Base-by-base conservation (phyloP, 495 filamentous ascomycete genomes). In the Xylaria bambusicola region DNA sequence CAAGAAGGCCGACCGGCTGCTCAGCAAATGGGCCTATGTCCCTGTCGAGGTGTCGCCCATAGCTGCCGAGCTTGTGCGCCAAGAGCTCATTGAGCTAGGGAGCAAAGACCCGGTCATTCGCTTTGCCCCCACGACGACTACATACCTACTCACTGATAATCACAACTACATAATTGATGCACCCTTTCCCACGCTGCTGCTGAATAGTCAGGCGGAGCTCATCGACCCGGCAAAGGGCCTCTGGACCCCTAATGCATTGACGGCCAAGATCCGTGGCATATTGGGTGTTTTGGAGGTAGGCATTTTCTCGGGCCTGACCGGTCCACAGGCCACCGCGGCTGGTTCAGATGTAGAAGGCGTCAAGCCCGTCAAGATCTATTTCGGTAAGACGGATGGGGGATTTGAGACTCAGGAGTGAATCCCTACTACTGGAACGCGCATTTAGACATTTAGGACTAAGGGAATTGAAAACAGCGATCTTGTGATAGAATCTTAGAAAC, bases 21-120 rank as follows among this genome's bases (percentile, higher is more conserved):
- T 95, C 8, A 91, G 87, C 0, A 79, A 73, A 58, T 98, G 92
- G 89, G 85, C 86, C 55, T 86, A 85, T 35, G 87, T 98, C 48
- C 94, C 94, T 38, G 90, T 98, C 70, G 94, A 98, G 76, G 90
- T 98, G 18, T 86, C 92, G 12, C 95, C 93, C 10, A 83, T 90
- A 60, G 86, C 92, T 24, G 88, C 86, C 15, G 79, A 82, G 62
- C 80, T 83, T 33, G 92, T 97, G 12, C 77, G 93, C 18, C 70
- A 70, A 53, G 84, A 82, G 58, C 80, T 98, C 18, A 72, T 75
- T 45, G 71, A 76, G n/a, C 75, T 98, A 40, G 94, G 94, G 21
- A 86, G 86, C 42, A 63, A 81, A 21, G 70, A 84, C 38, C 89
- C 93, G 8, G 74, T 71, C 15, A 79, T 98, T 44, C 85, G 94